Percentiles rank a stretch among this genome's conserved stretches.
Conservation (phyloP, 257 asterid genomes). For the Nicotiana benthamiana region DNA sequence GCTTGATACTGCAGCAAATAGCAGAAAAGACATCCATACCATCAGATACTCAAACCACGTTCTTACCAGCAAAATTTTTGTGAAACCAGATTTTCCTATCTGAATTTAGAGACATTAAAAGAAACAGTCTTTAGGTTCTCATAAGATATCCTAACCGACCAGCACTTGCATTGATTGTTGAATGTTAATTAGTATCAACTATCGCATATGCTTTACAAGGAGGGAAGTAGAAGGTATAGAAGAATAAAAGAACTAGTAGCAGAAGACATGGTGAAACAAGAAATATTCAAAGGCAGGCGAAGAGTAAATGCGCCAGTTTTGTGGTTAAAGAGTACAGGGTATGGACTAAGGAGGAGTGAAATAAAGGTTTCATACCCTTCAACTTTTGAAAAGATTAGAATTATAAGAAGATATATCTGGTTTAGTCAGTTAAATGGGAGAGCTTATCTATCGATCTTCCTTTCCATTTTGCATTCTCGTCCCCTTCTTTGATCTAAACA, state of each 20-base stretch:
- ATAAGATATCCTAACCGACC: background rate
- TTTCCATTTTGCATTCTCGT: too few species aligned
- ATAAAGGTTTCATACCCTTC: too few species aligned
- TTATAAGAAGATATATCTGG: too few species aligned
- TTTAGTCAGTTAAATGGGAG: too few species aligned
- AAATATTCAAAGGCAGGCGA: background rate
- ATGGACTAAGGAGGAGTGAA: too few species aligned
- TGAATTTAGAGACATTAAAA: background rate
- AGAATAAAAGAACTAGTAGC: background rate
- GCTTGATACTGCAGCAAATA: conserved; percentile 47
- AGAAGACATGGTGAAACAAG: background rate
- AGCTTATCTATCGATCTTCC: too few species aligned
- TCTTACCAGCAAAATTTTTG: background rate
- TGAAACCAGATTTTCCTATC: background rate
- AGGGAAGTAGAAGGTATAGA: background rate
- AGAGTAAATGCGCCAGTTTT: background rate
- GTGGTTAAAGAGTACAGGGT: too few species aligned
- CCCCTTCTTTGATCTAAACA: too few species aligned
- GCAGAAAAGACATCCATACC: background rate
- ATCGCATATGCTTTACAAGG: background rate
- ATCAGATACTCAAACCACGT: background rate
- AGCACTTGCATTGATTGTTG: background rate
- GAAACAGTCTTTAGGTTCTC: background rate
- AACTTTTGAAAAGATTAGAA: too few species aligned
- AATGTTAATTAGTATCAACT: background rate